Base-by-base conservation (phyloP, 768 basidiomycete genomes). In the Phylloporus sp. region DNA sequence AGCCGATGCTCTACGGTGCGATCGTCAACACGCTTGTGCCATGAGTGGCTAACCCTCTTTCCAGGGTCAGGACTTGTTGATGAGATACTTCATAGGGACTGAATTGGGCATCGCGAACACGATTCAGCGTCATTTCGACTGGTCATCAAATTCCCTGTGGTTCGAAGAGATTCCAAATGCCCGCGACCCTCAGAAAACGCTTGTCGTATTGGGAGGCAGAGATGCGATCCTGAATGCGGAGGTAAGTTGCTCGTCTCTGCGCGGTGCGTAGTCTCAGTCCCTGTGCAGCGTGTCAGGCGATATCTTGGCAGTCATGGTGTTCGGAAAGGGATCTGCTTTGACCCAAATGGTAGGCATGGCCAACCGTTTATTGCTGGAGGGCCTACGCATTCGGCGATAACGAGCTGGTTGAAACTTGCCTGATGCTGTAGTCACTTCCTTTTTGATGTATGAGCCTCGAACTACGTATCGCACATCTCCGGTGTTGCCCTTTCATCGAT, bases 101-200 rank as follows among this genome's bases (percentile, higher is more conserved):
- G 94, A 98, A 65, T 69, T 95, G 4, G 94, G 94, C 13, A 82
- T 90, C 40, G 86, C 89, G 7, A 86, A 93, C 62, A 79, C 89
- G 46, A 74, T 96, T 36, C 86, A 84, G 55, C 76, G 88, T 22
- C 81, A 89, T 61, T 90, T 90, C 56, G 84, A 86, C 58, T 93
- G 90, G 91, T 74, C 80, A 31, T 79, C 86, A 10, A 96, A 96
- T 60, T 82, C 88, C 9, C 72, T 97, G 10, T 97, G 87, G 81
- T 88, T 80, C 50, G 89, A 93, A 65, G 87, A 94, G 57, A 91
- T 95, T 37, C 88, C 90, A 1, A 75, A 90, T 58, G 86, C 84
- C 14, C 69, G 73, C 14, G 81, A 92, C 63, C 76, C 82, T 1
- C 54, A 70, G 27, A 82, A 79, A 59, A 79, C 84, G 0, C 65